Evolutionary conservation across 2,329 filamentous ascomycete species (phyloP).

Genomic region (Claviceps quebecensis): DNA sequence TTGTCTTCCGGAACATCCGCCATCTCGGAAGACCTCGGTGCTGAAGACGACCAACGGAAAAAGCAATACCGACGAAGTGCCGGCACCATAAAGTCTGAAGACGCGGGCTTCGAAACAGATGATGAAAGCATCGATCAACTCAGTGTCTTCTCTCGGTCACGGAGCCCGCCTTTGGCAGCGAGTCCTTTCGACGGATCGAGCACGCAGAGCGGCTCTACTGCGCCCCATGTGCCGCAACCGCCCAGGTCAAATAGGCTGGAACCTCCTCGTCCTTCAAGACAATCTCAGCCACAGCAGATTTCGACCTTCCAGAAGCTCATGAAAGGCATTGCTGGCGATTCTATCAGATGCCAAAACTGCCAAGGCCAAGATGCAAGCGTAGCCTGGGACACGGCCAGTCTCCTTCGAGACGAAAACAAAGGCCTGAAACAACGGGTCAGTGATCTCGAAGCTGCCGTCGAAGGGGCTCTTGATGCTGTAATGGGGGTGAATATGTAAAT

Average conservation of each 20-base stretch:
- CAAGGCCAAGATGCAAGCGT: slow-evolving; percentile 42
- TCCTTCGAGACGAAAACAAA: slow-evolving; percentile 48
- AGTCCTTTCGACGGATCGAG: background rate
- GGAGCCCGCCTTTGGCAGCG: slow-evolving; percentile 39
- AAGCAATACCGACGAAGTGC: slow-evolving; percentile 28
- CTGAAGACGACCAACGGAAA: slow-evolving; percentile 34
- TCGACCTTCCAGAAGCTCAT: slow-evolving; percentile 28
- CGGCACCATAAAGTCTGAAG: slow-evolving; percentile 29
- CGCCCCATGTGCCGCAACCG: slow-evolving; percentile 6
- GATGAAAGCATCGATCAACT: slow-evolving; percentile 35
- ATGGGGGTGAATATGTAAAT: slow-evolving; percentile 27
- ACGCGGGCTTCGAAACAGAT: slow-evolving; percentile 34
- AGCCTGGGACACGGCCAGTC: slow-evolving; percentile 50
- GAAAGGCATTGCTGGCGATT: slow-evolving; percentile 26
- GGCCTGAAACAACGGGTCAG: slow-evolving; percentile 45
- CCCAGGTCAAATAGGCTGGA: slow-evolving; percentile 14
- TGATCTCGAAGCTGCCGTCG: slow-evolving; percentile 44
- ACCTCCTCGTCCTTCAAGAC: slow-evolving; percentile 21
- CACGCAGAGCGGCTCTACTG: background rate
- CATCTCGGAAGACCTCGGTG: slow-evolving; percentile 37
- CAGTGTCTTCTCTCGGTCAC: slow-evolving; percentile 47
- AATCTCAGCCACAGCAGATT: slow-evolving; percentile 16
- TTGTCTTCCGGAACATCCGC: slow-evolving; percentile 25
- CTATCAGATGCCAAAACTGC: slow-evolving; percentile 38
- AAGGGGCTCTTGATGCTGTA: slow-evolving; percentile 46